phyloP scores from a whole-genome alignment of 2,329 filamentous ascomycete species.

The Aspergillus persii region DNA sequence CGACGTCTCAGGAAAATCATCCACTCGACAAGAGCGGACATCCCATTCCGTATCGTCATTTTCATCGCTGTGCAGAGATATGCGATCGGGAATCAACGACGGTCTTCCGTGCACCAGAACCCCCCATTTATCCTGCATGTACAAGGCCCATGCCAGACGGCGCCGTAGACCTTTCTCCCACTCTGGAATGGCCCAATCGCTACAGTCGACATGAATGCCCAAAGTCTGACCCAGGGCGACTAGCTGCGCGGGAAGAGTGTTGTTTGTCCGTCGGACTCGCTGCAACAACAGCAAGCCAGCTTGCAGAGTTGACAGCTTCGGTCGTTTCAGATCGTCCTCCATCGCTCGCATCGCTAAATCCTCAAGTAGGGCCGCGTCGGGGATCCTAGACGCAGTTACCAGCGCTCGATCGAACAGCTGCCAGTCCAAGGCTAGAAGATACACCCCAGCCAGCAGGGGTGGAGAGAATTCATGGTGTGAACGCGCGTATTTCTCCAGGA shows the following conservation, averaged over 20 bases:
- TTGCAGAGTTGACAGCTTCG: conserved; percentile 57
- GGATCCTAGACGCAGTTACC: conserved; percentile 1
- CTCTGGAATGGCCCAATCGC: conserved; percentile 59
- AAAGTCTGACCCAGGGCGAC: conserved; percentile 59
- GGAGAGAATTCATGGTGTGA: conserved; percentile 73
- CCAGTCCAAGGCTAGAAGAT: conserved; percentile 78
- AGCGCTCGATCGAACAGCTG: conserved; percentile 60
- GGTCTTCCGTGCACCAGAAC: conserved; percentile 59
- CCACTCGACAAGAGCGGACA: conserved; percentile 44
- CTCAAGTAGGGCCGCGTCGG: conserved; percentile 32
- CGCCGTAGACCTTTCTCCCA: conserved; percentile 64
- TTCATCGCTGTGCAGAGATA: neutral
- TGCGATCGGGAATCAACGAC: conserved; percentile 40
- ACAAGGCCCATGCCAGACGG: conserved; percentile 63
- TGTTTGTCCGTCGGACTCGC: conserved; percentile 41
- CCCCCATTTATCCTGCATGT: conserved; percentile 57
- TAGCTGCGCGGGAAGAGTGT: conserved; percentile 51
- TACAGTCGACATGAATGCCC: conserved; percentile 61
- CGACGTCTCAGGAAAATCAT: conserved; percentile 43
- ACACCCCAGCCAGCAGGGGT: conserved; percentile 70
- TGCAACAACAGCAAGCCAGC: conserved; percentile 56
- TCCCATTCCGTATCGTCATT: conserved; percentile 54
- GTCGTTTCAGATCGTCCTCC: conserved; percentile 36
- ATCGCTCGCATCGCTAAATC: conserved; percentile 49
- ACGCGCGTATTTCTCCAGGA: conserved; percentile 73